Evolutionary conservation across 1,139 yeast species (phyloP).

Genomic region (Sugiyamaella neomexicana): DNA sequence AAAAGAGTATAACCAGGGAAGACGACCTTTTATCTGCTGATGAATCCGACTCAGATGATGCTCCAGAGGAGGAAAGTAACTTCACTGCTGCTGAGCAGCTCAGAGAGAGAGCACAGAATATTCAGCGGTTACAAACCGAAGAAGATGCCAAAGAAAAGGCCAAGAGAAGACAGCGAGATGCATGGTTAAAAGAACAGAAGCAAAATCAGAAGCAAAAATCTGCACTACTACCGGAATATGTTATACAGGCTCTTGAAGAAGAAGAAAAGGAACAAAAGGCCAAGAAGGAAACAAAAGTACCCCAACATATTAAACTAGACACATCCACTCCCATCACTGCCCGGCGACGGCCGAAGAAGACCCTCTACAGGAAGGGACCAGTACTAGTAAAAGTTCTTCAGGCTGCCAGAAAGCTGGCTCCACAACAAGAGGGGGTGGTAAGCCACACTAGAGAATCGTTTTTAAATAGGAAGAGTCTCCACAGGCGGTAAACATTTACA

Average conservation of each 20-base stretch:
- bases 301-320: constrained; percentile 12
- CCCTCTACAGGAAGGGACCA: constrained; percentile 15
- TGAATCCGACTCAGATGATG: constrained; percentile 25
- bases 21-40: neutral
- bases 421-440: constrained; percentile 6
- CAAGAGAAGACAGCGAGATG: constrained; percentile 26
- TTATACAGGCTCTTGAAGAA: constrained; percentile 7
- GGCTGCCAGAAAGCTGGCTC: constrained; percentile 13
- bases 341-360: neutral
- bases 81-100: constrained; percentile 20
- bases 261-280: constrained; percentile 11
- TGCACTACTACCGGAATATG: constrained; percentile 5
- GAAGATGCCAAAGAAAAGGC: constrained; percentile 19
- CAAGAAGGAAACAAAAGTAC: neutral
- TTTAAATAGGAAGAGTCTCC: constrained; percentile 9
- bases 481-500: constrained; percentile 4
- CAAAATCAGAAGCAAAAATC: constrained; percentile 18
- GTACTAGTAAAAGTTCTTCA: constrained; percentile 7
- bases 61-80: constrained; percentile 33
- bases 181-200: constrained; percentile 25
- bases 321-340: neutral
- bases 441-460: constrained; percentile 12
- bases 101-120: constrained; percentile 16
- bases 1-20: neutral
- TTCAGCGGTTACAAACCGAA: constrained; percentile 19